Evolutionary conservation across 2,329 filamentous ascomycete species (phyloP), one percentile per base, ranked within the genome.

Genomic region (Nothophaeocryptopus gaeumannii): DNA sequence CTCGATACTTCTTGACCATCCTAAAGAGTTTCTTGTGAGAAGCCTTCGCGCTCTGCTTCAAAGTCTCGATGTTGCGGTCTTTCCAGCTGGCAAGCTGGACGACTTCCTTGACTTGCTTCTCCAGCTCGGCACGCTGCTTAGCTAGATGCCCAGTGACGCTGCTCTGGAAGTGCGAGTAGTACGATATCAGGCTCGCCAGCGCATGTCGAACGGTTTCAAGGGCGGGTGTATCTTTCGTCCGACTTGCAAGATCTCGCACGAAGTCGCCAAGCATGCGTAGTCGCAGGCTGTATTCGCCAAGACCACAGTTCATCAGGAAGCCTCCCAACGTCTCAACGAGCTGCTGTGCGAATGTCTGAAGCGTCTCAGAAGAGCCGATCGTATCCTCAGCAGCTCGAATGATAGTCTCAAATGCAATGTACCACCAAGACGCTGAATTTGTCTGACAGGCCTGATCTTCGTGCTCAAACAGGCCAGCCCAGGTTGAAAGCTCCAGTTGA

Each of bases 51-150:
- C 92, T 97, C 64, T 96, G 90, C 58, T 85, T 82, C 12, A 99
- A 74, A 1, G 89, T 88, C 40, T 86, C 85, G 54, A 99, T 95
- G 63, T 97, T 99, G 15, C 89, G 96, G 61, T 99, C 93, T 68
- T 95, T 96, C 95, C 95, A 99, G 69, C 90, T 96, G 7, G 91
- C 90, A 61, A 99, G 75, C 45, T 95, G 82, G 12, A 99, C 80
- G n/a, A 96, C 84, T 60, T 97, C 88, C 66, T 87, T 92, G 79
- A 97, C 89, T 50, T 89, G 84, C 70, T 90, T 96, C 67, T 97
- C 92, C n/a, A 97, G 78, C 0, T 79, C 77, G 5, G 77, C 74
- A 47, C 89, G 82, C n/a, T 85, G 87, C 38, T 81, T 81, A 14
- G 73, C 72, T 32, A 96, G 78, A 1, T 77, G 72, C 54, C 89